These are phyloP conservation scores for Corylus avellana DNA, from an alignment of 306 rosid genomes.

Conservation along the genomic window DNA sequence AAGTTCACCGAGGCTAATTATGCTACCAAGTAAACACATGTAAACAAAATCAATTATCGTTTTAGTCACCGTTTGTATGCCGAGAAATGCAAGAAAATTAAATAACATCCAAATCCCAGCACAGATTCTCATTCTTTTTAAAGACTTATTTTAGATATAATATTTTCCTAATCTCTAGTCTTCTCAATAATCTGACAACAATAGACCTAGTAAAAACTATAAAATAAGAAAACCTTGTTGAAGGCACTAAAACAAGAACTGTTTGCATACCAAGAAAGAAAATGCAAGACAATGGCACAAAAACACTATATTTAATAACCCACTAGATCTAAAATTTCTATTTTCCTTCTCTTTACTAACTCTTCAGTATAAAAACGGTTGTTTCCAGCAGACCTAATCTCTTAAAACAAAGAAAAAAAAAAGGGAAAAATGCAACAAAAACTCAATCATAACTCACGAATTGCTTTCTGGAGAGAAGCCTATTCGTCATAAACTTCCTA, in stretches of 20 bases:
- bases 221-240: background rate
- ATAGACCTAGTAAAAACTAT: background rate
- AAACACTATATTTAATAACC: background rate
- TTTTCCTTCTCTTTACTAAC: no score
- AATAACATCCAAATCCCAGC: background rate
- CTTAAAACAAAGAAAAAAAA: no score
- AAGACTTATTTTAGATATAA: background rate
- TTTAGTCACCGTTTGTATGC: background rate
- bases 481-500: slow-evolving; percentile 87
- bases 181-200: background rate
- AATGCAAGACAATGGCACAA: background rate
- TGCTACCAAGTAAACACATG: background rate
- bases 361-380: no score
- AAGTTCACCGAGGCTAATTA: background rate
- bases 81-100: background rate
- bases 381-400: no score
- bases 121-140: background rate
- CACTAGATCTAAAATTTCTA: no score
- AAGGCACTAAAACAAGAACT: background rate
- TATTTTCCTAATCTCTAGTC: background rate
- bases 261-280: background rate
- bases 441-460: slow-evolving; percentile 51
- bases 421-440: background rate
- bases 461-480: slow-evolving; percentile 90
- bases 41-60: background rate